Evolutionary conservation across 345 rosid species (phyloP), one percentile per base, ranked within the genome.

Genomic region (Acer negundo): DNA sequence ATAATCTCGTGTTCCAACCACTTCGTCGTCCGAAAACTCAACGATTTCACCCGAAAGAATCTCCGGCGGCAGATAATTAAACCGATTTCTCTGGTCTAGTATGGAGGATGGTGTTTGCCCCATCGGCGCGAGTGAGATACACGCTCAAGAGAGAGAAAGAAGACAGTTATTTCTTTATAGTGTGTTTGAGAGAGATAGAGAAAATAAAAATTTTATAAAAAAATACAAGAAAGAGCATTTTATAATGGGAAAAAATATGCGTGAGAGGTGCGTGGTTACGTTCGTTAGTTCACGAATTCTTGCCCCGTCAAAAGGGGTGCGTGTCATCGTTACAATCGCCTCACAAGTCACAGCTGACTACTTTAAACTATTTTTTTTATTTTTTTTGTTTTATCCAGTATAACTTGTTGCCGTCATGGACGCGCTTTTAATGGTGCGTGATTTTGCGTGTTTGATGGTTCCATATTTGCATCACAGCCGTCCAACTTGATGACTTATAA

Each of bases 71-170:
- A 9, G 16, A 42, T 8, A 55, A 75, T 70, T 17, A 31, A 66
- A 77, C 58, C 83, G 82, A 67, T 62, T 76, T 76, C 61, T 63
- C 26, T 77, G 20, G 56, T 79, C 84, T 44, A 66, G 62, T n/a
- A 80, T 46, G 35, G 85, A 73, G 70, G 95, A 89, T 44, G 87
- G 61, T 55, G 89, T 77, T 76, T 91, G 93, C 74, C 93, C 93
- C 95, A 91, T 91, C 22, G 69, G 75, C 1, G 55, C 58, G 49
- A 22, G 13, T 16, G 24, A 7, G 13, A 15, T 23, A 75, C 81
- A 75, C 81, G 70, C 84, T 81, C 49, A 72, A 79, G 73, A 38
- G 68, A 44, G 7, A 35, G 4, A 35, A 35, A 0, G 4, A 53
- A 26, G 8, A 65, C 12, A 0, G 26, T 59, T 59, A 10, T n/a